These are phyloP conservation scores for Amylocystis lapponica DNA, from an alignment of 768 basidiomycete genomes.

Conservation along the genomic window DNA sequence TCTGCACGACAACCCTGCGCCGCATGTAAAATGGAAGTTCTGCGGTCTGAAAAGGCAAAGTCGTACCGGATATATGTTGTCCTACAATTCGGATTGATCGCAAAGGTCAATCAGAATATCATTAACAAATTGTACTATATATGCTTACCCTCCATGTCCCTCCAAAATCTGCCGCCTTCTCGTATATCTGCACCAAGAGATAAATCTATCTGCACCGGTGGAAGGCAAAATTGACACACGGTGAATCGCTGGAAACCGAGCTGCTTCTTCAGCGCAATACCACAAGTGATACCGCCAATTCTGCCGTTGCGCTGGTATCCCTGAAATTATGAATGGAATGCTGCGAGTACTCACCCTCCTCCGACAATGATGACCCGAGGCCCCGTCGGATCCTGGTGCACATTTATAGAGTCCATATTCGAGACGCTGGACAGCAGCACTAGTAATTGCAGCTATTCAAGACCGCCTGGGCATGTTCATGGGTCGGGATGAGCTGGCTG, in stretches of 20 bases:
- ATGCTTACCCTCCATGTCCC: constrained; percentile 22
- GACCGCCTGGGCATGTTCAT: too few relatives aligned
- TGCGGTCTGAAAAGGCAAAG: not conserved
- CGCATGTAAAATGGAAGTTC: too few relatives aligned
- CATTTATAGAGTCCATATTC: too few relatives aligned
- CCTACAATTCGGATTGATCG: constrained; percentile 4
- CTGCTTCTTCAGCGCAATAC: constrained; percentile 27
- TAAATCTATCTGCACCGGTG: not conserved
- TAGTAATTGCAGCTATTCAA: too few relatives aligned
- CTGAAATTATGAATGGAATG: not conserved
- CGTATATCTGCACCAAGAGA: constrained; percentile 29
- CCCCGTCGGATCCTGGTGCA: too few relatives aligned
- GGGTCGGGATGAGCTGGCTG: too few relatives aligned
- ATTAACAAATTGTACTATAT: too few relatives aligned
- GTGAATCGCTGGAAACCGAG: constrained; percentile 25
- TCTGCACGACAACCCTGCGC: constrained; percentile 24
- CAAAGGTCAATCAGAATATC: too few relatives aligned
- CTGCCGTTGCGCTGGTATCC: too few relatives aligned
- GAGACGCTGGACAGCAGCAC: too few relatives aligned
- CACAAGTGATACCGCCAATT: constrained; percentile 24
- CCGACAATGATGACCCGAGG: constrained; percentile 24
- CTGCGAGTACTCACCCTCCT: constrained; percentile 15
- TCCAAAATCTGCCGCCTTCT: constrained; percentile 22
- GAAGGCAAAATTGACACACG: too few relatives aligned
- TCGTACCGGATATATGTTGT: constrained; percentile 22